Evolutionary conservation across 257 asterid genomes (phyloP).

Genomic region (Primulina huaijiensis): DNA sequence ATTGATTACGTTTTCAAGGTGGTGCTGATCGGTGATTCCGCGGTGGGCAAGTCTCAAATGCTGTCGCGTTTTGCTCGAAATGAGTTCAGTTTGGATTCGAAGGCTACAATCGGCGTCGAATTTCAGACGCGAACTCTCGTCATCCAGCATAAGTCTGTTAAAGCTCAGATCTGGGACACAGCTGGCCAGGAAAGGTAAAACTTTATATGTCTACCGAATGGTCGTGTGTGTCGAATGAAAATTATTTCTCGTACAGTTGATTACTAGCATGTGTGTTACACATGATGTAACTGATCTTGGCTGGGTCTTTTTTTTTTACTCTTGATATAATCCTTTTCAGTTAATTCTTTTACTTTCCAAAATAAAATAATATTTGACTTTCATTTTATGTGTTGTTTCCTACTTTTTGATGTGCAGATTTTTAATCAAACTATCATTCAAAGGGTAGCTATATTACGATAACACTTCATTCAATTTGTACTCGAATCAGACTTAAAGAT

Average conservation of each 20-base stretch:
- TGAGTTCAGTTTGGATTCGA: slow-evolving; percentile 56
- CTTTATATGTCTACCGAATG: not conserved
- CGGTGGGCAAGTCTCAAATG: slow-evolving; percentile 54
- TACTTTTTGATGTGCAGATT: not conserved
- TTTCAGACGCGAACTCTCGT: slow-evolving; percentile 53
- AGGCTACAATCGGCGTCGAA: slow-evolving; percentile 58
- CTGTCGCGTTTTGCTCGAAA: slow-evolving; percentile 46
- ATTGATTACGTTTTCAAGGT: slow-evolving; percentile 56
- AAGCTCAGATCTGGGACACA: slow-evolving; percentile 67
- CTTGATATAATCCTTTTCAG: not conserved
- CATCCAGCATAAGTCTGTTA: slow-evolving; percentile 49
- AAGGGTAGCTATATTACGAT: not conserved
- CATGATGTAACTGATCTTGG: not conserved
- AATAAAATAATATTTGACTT: not conserved
- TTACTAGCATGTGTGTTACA: not conserved
- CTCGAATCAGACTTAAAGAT: not conserved
- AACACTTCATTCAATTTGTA: not conserved
- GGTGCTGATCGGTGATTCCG: slow-evolving; percentile 57
- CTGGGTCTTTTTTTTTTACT: not conserved
- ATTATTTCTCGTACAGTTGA: not conserved
- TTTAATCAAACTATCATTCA: not conserved
- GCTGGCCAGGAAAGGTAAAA: slow-evolving; percentile 58
- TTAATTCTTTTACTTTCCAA: no score
- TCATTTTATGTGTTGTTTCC: not conserved
- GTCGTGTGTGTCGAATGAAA: not conserved